Base-by-base conservation (phyloP, 2,329 filamentous ascomycete genomes). In the Sporothrix pseudoabietina region DNA sequence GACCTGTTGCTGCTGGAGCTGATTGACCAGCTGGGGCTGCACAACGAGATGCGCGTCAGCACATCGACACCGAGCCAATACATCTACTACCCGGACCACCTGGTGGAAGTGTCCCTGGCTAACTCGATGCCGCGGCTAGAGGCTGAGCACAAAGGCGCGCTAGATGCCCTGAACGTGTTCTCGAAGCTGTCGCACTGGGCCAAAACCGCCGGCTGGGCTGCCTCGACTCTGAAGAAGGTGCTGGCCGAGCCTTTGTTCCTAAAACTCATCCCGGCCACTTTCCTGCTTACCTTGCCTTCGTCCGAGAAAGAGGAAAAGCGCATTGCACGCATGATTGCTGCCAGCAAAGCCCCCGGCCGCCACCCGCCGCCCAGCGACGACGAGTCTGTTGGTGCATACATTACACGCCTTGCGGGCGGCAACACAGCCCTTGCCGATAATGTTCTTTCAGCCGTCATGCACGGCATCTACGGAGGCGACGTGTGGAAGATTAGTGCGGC, bases 381-480 rank as follows among this genome's bases (percentile, higher is more conserved):
- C 78, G 89, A 94, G 80, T 93, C 92, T 1, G 83, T 96, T n/a
- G 90, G 87, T 41, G 85, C 87, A 0, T 95, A 91, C 79, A 79
- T 94, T 8, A 81, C 82, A 1, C 83, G 89, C 41, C 81, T 88
- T 8, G 80, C 90, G 19, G 81, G 81, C 4, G 81, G 81, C 3
- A 85, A 86, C 59, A 83, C 85, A 30, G 80, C 84, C 47, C 76
- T 92, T 7, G 89, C 89, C 16, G 86, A 96, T 77, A 94, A 97
- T 77, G 71, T 97, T 22, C 82, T 89, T 7, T 97, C 94, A 5
- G 94, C 91, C 70, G 83, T 90, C 79, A 78, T 94, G 71, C 96
- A 98, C 81, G 96, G 96, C 57, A 94, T 98, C 74, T 97, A 97
- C 81, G 96, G 94, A 30, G 96, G 96, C 5, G 92, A 98, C 81